Conservation (phyloP, 106 monocot genomes). For the Acorus calamus region DNA sequence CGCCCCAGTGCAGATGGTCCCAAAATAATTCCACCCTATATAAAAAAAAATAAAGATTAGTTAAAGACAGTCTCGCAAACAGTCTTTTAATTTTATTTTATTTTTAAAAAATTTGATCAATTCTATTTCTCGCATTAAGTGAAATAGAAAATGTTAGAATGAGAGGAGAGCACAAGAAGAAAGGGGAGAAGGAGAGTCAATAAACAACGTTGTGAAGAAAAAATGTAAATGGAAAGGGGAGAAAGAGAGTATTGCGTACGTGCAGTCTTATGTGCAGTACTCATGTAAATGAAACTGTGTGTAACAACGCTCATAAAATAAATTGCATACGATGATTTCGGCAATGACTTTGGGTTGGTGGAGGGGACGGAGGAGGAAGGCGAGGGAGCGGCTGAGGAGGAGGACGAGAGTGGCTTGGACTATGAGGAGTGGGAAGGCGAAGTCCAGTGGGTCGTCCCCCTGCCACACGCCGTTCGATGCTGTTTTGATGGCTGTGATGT, state of each 20-base stretch:
- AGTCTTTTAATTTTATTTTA: too few species aligned
- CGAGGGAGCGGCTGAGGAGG: conserved; percentile 56
- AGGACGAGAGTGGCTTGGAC: conserved; percentile 56
- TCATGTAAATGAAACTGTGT: conserved; percentile 17
- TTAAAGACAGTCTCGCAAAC: too few species aligned
- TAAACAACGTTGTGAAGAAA: too few species aligned
- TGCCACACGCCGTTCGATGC: conserved; percentile 77
- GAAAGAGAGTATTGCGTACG: background rate
- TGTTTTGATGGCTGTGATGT: conserved; percentile 60
- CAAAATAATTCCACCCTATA: conserved; percentile 61
- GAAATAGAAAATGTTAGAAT: background rate
- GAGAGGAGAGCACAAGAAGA: background rate
- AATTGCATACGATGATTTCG: conserved; percentile 42
- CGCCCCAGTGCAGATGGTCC: conserved; percentile 81
- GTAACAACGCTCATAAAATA: too few species aligned
- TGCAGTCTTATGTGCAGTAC: conserved; percentile 4
- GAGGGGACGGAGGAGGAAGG: conserved; percentile 62
- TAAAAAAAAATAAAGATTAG: background rate
- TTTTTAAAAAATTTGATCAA: too few species aligned
- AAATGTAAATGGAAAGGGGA: too few species aligned
- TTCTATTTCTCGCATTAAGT: too few species aligned
- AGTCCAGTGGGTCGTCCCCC: conserved; percentile 68
- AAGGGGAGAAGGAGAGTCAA: too few species aligned
- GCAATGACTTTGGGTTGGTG: conserved; percentile 87
- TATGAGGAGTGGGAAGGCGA: conserved; percentile 77